These are phyloP conservation scores for Flaveria sonorensis DNA, from an alignment of 129 eudicot species.

Conservation along the genomic window DNA sequence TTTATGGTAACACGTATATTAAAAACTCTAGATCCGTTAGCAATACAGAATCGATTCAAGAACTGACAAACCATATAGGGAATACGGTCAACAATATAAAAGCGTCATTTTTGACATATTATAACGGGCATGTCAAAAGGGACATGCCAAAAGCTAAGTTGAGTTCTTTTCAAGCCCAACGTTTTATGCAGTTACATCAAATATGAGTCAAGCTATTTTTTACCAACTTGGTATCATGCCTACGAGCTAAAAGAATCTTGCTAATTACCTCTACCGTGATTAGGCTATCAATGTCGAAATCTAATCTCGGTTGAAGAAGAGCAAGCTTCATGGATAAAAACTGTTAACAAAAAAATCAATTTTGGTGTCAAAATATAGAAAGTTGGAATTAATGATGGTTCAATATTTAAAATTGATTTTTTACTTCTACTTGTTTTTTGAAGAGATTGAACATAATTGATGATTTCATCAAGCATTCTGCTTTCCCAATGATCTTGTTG, in stretches of 20 bases:
- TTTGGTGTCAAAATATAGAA: conserved; percentile 22
- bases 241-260: background rate
- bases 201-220: no score
- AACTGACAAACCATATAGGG: no score
- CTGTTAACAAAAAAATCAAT: conserved; percentile 43
- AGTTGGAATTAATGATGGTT: background rate
- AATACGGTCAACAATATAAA: no score
- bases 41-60: no score
- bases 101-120: no score
- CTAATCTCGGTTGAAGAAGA: conserved; percentile 64
- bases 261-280: conserved; percentile 63
- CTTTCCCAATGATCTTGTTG: conserved; percentile 93
- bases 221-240: no score
- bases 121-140: no score
- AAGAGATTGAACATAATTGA: conserved; percentile 93
- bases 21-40: no score
- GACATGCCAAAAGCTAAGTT: no score
- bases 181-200: no score
- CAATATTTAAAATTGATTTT: background rate
- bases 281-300: conserved; percentile 63
- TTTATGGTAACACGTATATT: no score
- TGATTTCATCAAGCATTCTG: conserved; percentile 96
- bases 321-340: conserved; percentile 94
- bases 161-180: no score
- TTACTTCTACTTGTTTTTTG: conserved; percentile 98